Base-by-base conservation (phyloP, 352 stramenopile genomes). In the Globisporangium takayamanum region DNA sequence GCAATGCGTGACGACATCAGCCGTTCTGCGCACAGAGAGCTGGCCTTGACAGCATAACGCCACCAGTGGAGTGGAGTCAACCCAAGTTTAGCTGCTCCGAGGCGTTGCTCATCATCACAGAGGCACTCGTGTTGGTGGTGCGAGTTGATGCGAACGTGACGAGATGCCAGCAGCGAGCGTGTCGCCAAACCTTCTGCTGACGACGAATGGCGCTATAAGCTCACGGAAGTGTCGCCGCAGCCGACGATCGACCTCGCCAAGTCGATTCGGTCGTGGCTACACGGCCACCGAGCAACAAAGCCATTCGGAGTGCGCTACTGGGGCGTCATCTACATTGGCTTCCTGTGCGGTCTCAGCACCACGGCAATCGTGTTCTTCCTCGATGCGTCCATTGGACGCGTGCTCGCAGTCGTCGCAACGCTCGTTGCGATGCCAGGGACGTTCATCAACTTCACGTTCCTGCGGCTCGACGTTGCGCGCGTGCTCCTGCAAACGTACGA, bases 401-500 rank as follows among this genome's bases (percentile, higher is more conserved):
- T 47, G 2, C 41, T 47, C 14, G 10, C 41, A 18, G 8, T 47
- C 15, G 15, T 20, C 15, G 18, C 15, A 3, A 20, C 18, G 15
- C 15, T 47, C 15, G 5, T 20, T 1, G 18, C 41, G 8, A 47
- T 47, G 41, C 41, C 41, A 20, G 14, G 41, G 2, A 47, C 41
- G 14, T 20, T 2, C 5, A 20, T 22, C 2, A 47, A 47, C 41
- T 12, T 47, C 41, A 20, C 41, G 14, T 20, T 52, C 7, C 30
- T 62, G 14, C 47, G 56, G 4, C 5, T 51, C 50, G 67, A 74
- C 37, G 58, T 78, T 4, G 62, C 73, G 10, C 51, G 67, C 20
- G 6, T 71, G 1, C 26, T 78, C 14, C 25, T 58, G 0, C 51
- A 47, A 10, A 78, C 67, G 1, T 78, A 78, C 50, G 69, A 80